A percentile compares a stretch with the other conserved stretches of the same genome.
phyloP scores from a whole-genome alignment of 2,329 filamentous ascomycete genomes.

The Stagonosporopsis rhizophila region DNA sequence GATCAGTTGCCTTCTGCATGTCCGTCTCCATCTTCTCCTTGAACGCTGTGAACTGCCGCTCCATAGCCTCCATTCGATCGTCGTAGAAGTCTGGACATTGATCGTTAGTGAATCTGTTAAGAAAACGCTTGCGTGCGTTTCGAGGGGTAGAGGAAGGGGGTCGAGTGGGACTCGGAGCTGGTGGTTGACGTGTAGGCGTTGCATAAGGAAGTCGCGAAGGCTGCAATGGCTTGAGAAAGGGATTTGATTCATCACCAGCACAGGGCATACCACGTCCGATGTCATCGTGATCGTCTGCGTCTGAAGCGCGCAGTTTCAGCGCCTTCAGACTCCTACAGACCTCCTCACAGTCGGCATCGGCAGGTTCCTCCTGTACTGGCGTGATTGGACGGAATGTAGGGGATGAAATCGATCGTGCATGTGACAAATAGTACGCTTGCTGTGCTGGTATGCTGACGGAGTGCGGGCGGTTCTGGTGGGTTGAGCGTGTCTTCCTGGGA shows the following conservation, averaged over 20 bases:
- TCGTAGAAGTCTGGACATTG: constrained; percentile 78
- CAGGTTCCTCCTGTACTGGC: constrained; percentile 38
- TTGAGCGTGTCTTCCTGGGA: constrained; percentile 35
- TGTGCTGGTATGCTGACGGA: constrained; percentile 27
- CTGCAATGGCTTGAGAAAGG: constrained; percentile 32
- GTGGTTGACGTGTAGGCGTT: constrained; percentile 29
- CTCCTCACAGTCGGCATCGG: constrained; percentile 38
- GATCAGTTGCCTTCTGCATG: constrained; percentile 69
- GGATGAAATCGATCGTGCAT: constrained; percentile 34
- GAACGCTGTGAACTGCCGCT: constrained; percentile 73
- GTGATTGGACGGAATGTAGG: constrained; percentile 33
- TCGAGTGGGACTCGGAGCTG: constrained; percentile 22
- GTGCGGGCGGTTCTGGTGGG: constrained; percentile 26
- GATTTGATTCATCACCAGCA: constrained; percentile 36
- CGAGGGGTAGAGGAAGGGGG: constrained; percentile 29
- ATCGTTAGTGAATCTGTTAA: constrained; percentile 78
- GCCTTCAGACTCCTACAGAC: constrained; percentile 35
- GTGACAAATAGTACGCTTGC: constrained; percentile 23
- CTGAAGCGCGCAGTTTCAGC: constrained; percentile 35
- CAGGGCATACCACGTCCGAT: constrained; percentile 36
- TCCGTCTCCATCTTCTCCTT: constrained; percentile 75
- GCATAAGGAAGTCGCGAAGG: constrained; percentile 35
- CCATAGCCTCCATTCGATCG: constrained; percentile 76
- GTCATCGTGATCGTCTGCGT: constrained; percentile 25
- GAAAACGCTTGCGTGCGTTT: constrained; percentile 59